These are phyloP conservation scores for Pinus tabuliformis DNA, from an alignment of 75 land plant species.

Conservation along the genomic window DNA sequence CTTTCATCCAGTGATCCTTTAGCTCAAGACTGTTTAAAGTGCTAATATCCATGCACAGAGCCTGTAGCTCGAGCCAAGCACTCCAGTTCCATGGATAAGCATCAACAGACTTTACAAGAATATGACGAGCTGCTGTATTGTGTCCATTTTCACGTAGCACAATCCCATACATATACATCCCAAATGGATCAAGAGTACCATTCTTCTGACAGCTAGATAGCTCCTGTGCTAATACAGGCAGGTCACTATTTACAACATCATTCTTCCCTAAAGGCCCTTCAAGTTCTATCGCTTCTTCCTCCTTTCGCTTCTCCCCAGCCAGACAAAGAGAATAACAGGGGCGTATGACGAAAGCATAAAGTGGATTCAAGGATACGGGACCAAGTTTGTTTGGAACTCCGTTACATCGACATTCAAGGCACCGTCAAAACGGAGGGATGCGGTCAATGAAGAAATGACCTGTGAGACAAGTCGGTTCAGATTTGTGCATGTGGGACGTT, in stretches of 20 bases:
- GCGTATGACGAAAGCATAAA: too few species aligned
- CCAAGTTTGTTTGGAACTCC: too few species aligned
- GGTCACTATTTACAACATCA: constrained; percentile 71
- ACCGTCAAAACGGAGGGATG: too few species aligned
- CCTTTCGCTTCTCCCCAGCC: constrained; percentile 99
- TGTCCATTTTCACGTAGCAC: constrained; percentile 80
- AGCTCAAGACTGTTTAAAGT: too few species aligned
- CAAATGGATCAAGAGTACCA: constrained; percentile 83
- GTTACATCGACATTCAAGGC: too few species aligned
- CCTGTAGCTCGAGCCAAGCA: constrained; percentile 58
- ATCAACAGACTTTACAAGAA: constrained; percentile 86
- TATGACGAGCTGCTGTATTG: constrained; percentile 62
- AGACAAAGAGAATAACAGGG: too few species aligned
- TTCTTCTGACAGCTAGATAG: constrained; percentile 44
- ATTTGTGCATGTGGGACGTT: too few species aligned
- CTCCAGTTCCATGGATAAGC: constrained; percentile 98
- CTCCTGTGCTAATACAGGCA: constrained; percentile 74
- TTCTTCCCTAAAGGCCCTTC: constrained; percentile 85
- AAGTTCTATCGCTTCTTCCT: constrained; percentile 90
- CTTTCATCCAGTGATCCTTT: too few species aligned
- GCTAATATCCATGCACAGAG: constrained; percentile 10
- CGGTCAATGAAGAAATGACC: too few species aligned
- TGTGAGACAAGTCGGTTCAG: too few species aligned
- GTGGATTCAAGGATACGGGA: too few species aligned
- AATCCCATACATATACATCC: constrained; percentile 86